Evolutionary conservation across 495 filamentous ascomycete species (phyloP), one percentile per base, ranked within the genome.

Genomic region (Xylaria castorea): DNA sequence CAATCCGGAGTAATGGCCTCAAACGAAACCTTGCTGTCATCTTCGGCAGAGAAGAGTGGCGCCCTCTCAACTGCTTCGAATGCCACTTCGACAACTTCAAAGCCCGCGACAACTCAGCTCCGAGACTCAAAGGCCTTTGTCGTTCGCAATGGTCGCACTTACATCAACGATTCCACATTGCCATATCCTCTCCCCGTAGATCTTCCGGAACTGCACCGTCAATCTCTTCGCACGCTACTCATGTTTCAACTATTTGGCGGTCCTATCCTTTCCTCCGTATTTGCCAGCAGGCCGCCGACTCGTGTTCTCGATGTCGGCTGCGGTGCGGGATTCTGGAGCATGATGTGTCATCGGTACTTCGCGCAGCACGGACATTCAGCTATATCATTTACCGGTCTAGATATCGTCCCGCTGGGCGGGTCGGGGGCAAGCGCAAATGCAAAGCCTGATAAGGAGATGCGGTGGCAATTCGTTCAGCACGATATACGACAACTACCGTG

Each of bases 151-250:
- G 93, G 93, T 62, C 91, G 94, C 48, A 91, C 90, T 48, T 97
- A 93, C 80, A 87, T 97, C 72, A 89, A 92, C 73, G 94, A 97
- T 76, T 85, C 87, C 30, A 88, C 90, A 18, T 84, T 92, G 53
- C 78, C 90, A 16, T 97, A 98, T 75, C 94, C 93, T 44, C 83
- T 98, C 20, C 95, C 95, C 70, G 92, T 93, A 82, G 95, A 97
- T 84, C 87, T 97, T 40, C 85, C 90, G 63, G 95, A 97, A 81
- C 86, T 97, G 72, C 94, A 97, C 79, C 87, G 95, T 55, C 95
- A 98, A 79, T 93, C 89, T 69, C 86, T 97, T 68, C 89, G 93
- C 71, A 96, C 95, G 12, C 84, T 95, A 72, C 89, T 97, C 76
- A 86, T 94, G 62, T 88, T 92, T 73, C 90, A 92, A 79, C 89